These are phyloP conservation scores for Kwoniella sp. DNA, from an alignment of 768 basidiomycete genomes.

Conservation along the genomic window DNA sequence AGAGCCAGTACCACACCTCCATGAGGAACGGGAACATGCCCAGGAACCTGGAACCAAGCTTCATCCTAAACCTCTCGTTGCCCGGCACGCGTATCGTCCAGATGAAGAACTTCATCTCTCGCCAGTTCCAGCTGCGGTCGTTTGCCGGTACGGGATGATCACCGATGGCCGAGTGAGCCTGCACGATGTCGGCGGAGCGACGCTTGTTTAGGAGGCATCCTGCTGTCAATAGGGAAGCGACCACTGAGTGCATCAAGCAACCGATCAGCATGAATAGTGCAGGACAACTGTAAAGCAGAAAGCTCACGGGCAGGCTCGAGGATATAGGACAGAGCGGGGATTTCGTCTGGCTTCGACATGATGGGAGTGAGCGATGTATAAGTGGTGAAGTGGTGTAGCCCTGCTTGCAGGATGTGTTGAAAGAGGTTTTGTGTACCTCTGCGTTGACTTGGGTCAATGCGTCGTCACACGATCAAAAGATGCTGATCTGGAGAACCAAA, in stretches of 20 bases:
- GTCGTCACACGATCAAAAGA: too few relatives aligned
- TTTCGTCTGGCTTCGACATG: constrained; percentile 41
- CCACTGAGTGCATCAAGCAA: constrained; percentile 14
- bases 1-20: constrained; percentile 44
- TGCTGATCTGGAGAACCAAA: too few relatives aligned
- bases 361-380: background rate
- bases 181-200: constrained; percentile 24
- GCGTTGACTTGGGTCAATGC: too few relatives aligned
- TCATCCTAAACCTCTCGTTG: constrained; percentile 30
- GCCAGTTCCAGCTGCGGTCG: constrained; percentile 9
- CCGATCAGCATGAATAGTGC: too few relatives aligned
- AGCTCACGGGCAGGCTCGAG: constrained; percentile 40
- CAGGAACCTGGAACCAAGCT: constrained; percentile 27
- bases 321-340: constrained; percentile 35
- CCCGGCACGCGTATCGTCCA: constrained; percentile 30
- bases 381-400: background rate
- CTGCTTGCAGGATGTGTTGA: background rate
- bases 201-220: constrained; percentile 35
- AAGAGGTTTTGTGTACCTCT: too few relatives aligned
- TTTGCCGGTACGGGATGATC: background rate
- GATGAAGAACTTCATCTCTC: constrained; percentile 21
- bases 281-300: too few relatives aligned
- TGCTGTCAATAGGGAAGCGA: constrained; percentile 31
- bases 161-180: constrained; percentile 14
- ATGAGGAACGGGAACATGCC: constrained; percentile 40